Evolutionary conservation across 345 rosid species (phyloP).

Genomic region (Aurinia saxatilis): DNA sequence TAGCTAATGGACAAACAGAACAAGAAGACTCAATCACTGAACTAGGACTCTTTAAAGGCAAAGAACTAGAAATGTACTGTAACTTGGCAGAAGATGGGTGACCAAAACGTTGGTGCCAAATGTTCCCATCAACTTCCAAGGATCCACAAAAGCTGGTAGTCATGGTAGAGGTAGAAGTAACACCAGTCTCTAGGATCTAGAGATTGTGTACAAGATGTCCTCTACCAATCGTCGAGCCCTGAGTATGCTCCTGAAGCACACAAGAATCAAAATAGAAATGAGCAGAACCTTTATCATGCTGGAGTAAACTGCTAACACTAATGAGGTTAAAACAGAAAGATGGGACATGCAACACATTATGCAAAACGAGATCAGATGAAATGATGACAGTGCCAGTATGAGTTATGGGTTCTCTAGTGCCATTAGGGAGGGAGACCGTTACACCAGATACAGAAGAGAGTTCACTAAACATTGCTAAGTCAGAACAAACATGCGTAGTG

Average conservation of each 20-base stretch:
- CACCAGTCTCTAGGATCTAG: neutral
- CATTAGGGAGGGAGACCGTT: neutral
- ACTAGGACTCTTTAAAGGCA: too few relatives aligned
- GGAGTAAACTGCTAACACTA: neutral
- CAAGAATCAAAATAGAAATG: neutral
- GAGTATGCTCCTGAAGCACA: neutral
- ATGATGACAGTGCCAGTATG: neutral
- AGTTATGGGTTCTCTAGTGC: neutral
- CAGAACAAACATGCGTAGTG: neutral
- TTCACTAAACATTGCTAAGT: neutral
- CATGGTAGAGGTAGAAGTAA: too few relatives aligned
- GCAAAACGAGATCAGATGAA: neutral
- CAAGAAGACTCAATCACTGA: too few relatives aligned
- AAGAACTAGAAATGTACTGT: too few relatives aligned
- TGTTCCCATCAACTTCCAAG: too few relatives aligned
- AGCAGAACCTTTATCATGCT: neutral
- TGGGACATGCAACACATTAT: neutral
- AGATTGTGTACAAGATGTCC: neutral
- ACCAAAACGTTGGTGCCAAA: too few relatives aligned
- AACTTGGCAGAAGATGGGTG: too few relatives aligned
- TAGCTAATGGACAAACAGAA: neutral
- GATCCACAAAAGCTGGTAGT: too few relatives aligned
- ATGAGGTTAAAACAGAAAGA: neutral
- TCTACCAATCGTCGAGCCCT: neutral
- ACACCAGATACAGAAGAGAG: fast-evolving